Base-by-base conservation (phyloP, 139 green algal species). In the Ettlia oleoabundans region DNA sequence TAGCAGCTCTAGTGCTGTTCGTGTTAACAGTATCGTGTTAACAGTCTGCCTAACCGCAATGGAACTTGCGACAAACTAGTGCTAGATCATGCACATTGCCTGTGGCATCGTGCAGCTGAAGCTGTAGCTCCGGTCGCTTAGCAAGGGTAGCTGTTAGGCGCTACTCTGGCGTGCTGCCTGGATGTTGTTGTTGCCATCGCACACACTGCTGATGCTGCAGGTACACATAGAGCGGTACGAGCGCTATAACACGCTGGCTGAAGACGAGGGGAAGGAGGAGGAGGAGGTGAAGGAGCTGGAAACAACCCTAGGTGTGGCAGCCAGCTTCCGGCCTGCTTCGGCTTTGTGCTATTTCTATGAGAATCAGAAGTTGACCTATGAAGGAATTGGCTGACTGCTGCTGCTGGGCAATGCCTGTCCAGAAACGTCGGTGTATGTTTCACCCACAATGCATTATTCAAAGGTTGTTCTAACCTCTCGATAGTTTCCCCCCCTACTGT, bases 211-310 rank as follows among this genome's bases (percentile, higher is more conserved):
- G 28, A n/a, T 61, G 47, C 47, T 52, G 70, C 85, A 87, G 82
- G 73, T 37, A 21, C 42, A 81, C 33, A 66, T 89, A 24, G 42
- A 81, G 37, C 47, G 42, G 10, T 91, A 74, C 52, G 43, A 86
- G 38, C 41, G 66, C 28, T 61, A 66, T 52, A 69, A 84, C 43
- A 69, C 73, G 64, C 51, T 67, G 5, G 52, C 63, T 1, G n/a
- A n/a, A 21, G 35, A 64, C 33, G 53, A 47, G 55, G 28, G 82
- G 22, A 85, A 94, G 53, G 19, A 72, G n/a, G 94, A 92, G 21
- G 93, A 89, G 47, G 64, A 82, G 28, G 86, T 89, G 30, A 52
- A 94, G 52, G n/a, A 55, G 30, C 65, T 80, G 19, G 88, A 83
- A 53, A 40, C 41, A 22, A 78, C 47, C 47, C 33, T 13, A 6